Conservation (phyloP, 306 rosid genomes). For the Acacia melanoxylon region DNA sequence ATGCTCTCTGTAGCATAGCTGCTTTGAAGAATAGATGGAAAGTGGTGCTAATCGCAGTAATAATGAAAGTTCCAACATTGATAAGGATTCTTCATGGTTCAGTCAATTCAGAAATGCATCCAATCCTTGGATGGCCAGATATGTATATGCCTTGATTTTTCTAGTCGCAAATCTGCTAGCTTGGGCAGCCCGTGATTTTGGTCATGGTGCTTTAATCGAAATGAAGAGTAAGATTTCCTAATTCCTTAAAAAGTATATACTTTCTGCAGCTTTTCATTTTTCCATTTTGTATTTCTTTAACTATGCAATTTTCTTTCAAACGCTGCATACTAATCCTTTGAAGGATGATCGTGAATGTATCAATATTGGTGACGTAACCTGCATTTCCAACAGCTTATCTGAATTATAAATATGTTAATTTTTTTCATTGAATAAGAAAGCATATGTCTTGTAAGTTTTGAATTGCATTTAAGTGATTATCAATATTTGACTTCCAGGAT, state of each 20-base stretch:
- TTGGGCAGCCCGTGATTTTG: slow-evolving; percentile 93
- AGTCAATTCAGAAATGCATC: slow-evolving; percentile 73
- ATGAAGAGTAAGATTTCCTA: slow-evolving; percentile 62
- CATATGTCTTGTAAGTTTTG: background rate
- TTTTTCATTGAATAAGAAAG: background rate
- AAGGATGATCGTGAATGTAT: slow-evolving; percentile 1
- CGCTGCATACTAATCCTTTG: background rate
- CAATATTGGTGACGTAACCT: background rate
- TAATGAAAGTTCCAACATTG: slow-evolving; percentile 21
- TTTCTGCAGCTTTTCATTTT: background rate
- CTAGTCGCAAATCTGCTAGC: slow-evolving; percentile 71
- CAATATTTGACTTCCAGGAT: slow-evolving; percentile 46
- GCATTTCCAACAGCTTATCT: background rate
- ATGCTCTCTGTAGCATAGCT: slow-evolving; percentile 28
- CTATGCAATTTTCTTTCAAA: background rate
- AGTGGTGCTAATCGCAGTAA: slow-evolving; percentile 26
- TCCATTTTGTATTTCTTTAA: slow-evolving; percentile 1
- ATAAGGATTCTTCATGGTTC: slow-evolving; percentile 56
- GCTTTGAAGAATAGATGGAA: slow-evolving; percentile 53
- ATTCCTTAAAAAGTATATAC: background rate
- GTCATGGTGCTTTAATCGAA: slow-evolving; percentile 49
- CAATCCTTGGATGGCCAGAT: slow-evolving; percentile 98
- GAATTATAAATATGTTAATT: background rate
- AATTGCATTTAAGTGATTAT: background rate
- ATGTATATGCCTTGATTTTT: slow-evolving; percentile 79